These are phyloP conservation scores for Tolypocladium pustulatum DNA, from an alignment of 2,329 filamentous ascomycete species.

Conservation along the genomic window DNA sequence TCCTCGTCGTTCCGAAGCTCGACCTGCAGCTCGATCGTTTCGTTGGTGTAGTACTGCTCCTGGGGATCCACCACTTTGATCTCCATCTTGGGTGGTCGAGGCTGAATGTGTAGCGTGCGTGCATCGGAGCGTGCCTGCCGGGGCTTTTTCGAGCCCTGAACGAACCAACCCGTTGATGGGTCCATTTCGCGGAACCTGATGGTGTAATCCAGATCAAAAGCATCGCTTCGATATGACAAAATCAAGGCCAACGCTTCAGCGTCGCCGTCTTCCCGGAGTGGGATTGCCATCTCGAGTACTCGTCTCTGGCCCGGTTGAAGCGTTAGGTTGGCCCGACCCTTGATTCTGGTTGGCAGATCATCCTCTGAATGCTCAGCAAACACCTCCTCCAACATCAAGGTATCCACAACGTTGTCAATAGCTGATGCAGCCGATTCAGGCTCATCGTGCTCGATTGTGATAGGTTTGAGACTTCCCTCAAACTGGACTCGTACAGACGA, in stretches of 20 bases:
- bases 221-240: conserved; percentile 50
- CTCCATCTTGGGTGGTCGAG: conserved; percentile 86
- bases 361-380: conserved; percentile 10
- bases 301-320: conserved; percentile 57
- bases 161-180: conserved; percentile 38
- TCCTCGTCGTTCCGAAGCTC: conserved; percentile 75
- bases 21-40: conserved; percentile 58
- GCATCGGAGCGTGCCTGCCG: conserved; percentile 37
- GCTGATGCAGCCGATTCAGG: conserved; percentile 4
- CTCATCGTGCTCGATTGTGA: conserved; percentile 36
- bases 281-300: conserved; percentile 61
- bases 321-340: conserved; percentile 51
- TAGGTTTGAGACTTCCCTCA: conserved; percentile 44
- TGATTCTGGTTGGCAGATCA: conserved; percentile 28
- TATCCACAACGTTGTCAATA: conserved; percentile 6
- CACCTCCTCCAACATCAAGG: conserved; percentile 19
- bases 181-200: conserved; percentile 38
- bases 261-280: conserved; percentile 74
- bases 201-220: conserved; percentile 58
- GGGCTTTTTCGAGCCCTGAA: conserved; percentile 29
- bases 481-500: conserved; percentile 43
- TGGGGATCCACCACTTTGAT: conserved; percentile 53
- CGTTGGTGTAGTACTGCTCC: conserved; percentile 77
- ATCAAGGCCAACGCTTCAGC: conserved; percentile 54
- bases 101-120: conserved; percentile 60